phyloP scores from a whole-genome alignment of 2,329 filamentous ascomycete species.

The Trichophyton rubrum region DNA sequence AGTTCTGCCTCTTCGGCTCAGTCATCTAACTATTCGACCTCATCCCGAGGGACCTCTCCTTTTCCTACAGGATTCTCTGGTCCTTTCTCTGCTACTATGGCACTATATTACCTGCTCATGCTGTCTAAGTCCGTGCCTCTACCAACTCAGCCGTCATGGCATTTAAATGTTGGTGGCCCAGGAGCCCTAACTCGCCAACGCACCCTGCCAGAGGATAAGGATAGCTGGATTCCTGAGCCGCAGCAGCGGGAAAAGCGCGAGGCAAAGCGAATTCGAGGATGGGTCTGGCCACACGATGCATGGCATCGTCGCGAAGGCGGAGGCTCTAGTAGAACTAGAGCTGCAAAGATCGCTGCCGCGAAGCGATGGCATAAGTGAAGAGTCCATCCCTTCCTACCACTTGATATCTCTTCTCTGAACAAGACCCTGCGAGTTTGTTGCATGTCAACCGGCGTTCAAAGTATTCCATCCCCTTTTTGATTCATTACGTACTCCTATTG shows the following conservation, averaged over 20 bases:
- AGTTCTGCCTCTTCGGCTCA: constrained; percentile 20
- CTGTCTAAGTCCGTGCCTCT: constrained; percentile 50
- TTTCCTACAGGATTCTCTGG: constrained; percentile 16
- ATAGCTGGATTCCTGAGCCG: constrained; percentile 51
- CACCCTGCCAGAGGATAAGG: constrained; percentile 40
- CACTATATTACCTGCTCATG: constrained; percentile 54
- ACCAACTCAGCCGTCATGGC: constrained; percentile 43
- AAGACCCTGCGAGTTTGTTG: not conserved
- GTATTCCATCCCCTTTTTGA: not conserved
- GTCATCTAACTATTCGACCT: constrained; percentile 22
- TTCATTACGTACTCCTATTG: not conserved
- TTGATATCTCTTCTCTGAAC: not conserved
- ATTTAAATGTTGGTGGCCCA: constrained; percentile 49
- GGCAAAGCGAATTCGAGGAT: constrained; percentile 48
- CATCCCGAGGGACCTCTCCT: constrained; percentile 18
- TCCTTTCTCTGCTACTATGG: constrained; percentile 45
- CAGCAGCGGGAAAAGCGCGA: constrained; percentile 48
- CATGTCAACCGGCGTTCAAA: not conserved
- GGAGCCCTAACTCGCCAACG: constrained; percentile 45
- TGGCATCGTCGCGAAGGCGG: constrained; percentile 45
- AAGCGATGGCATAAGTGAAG: constrained; percentile 29
- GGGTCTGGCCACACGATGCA: constrained; percentile 50
- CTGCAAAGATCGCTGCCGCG: constrained; percentile 11
- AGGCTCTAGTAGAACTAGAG: constrained; percentile 20
- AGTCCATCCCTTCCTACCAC: not conserved